Base-by-base conservation (phyloP, 352 stramenopile species). In the Phytophthora idaei region DNA sequence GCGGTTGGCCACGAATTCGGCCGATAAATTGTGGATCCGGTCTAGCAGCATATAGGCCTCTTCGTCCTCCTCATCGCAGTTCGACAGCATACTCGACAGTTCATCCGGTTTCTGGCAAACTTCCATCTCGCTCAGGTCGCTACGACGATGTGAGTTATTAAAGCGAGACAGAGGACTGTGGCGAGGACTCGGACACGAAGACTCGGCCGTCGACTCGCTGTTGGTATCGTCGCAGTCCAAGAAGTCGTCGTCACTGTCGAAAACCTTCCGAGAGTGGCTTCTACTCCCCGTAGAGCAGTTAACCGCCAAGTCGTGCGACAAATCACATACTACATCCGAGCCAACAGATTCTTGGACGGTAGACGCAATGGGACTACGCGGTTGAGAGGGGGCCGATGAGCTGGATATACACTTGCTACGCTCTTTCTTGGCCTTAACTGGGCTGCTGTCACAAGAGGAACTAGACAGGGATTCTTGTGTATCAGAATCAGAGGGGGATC, bases 221-320 rank as follows among this genome's bases (percentile, higher is more conserved):
- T 87, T 88, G 4, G 82, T 91, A 44, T 91, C 84, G 41, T 93
- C 85, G 28, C 73, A 88, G 45, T 93, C 82, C 15, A 90, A 85
- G 15, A 74, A 77, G 27, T 90, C 81, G 57, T 90, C 82, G 48
- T 90, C 81, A 32, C 63, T 74, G 31, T 78, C 74, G 5, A 74
- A 21, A 5, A 46, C 51, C 59, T 81, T 81, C 11, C 58, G 45
- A 37, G 32, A 15, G 25, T 61, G 54, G 48, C 41, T 21, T 49
- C 46, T 53, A 29, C 17, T 69, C 1, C 31, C 50, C 4, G n/a
- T 62, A 9, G 61, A 47, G 37, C 52, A 71, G 11, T 44, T 29
- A 52, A 61, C 63, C 31, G 64, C 36, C 42, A 76, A n/a, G 2
- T 71, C 57, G 27, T 61, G 49, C 7, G 70, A 61, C 59, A 74